Percentiles rank a stretch among this genome's conserved stretches.
phyloP scores from a whole-genome alignment of 1,284 basidiomycete genomes.

The Ganoderma lucidum region DNA sequence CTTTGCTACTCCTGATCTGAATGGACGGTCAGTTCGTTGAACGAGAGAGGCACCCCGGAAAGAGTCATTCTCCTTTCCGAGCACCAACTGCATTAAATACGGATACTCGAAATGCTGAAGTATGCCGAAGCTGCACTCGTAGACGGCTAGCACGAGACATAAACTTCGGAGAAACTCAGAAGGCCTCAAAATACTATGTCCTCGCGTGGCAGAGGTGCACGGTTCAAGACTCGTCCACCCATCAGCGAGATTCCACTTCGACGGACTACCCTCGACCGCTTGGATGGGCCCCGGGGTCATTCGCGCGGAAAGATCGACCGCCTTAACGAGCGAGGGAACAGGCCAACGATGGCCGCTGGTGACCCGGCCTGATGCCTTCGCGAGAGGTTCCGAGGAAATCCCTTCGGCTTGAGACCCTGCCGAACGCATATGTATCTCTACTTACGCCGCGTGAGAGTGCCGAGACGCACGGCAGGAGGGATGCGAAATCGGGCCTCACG shows the following conservation, averaged over 20 bases:
- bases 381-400: background rate
- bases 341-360: background rate
- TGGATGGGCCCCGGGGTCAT: background rate
- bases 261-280: background rate
- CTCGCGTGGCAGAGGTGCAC: background rate
- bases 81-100: background rate
- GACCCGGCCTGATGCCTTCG: background rate
- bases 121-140: no score
- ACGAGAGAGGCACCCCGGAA: background rate
- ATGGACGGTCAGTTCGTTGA: background rate
- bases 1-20: constrained; percentile 10
- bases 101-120: background rate
- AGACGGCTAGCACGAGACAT: no score
- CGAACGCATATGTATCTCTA: background rate
- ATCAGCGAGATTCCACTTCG: no score
- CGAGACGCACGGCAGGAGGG: background rate
- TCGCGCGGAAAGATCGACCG: background rate
- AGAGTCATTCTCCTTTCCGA: background rate
- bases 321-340: background rate
- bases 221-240: background rate
- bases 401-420: background rate
- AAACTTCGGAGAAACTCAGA: background rate
- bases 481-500: background rate
- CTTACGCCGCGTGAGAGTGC: background rate
- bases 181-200: background rate